Evolutionary conservation across 2,329 filamentous ascomycete species (phyloP).

Genomic region (Xylaria sp.): DNA sequence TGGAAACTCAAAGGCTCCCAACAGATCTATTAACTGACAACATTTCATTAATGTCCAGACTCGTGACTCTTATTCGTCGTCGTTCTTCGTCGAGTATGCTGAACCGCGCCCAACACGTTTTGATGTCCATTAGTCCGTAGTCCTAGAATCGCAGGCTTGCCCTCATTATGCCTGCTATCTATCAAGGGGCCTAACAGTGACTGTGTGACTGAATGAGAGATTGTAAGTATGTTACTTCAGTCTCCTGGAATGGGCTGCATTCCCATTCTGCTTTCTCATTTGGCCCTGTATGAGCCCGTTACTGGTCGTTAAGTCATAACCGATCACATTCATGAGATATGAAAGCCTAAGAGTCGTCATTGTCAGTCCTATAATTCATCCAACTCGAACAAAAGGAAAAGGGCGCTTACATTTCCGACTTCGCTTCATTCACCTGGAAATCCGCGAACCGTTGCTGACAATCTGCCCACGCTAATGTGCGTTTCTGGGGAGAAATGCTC

Average conservation of each 20-base stretch:
- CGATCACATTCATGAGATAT: slow-evolving; percentile 48
- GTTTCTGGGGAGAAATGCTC: slow-evolving; percentile 63
- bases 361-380: slow-evolving; percentile 22
- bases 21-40: neutral
- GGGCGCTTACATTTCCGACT: slow-evolving; percentile 64
- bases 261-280: slow-evolving; percentile 19
- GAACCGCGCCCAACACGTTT: neutral
- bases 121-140: neutral
- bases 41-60: neutral
- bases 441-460: slow-evolving; percentile 71
- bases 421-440: slow-evolving; percentile 61
- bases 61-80: neutral
- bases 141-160: neutral
- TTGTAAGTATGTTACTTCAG: slow-evolving; percentile 13
- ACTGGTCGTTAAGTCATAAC: slow-evolving; percentile 50
- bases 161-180: neutral
- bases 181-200: neutral
- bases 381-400: slow-evolving; percentile 21
- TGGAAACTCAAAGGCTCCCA: neutral
- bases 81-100: neutral
- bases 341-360: slow-evolving; percentile 37
- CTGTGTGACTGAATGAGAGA: neutral
- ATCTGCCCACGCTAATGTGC: slow-evolving; percentile 63
- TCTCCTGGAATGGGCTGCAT: slow-evolving; percentile 19
- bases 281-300: slow-evolving; percentile 42